Conservation (phyloP, 345 rosid species). For the Reutealis trisperma region DNA sequence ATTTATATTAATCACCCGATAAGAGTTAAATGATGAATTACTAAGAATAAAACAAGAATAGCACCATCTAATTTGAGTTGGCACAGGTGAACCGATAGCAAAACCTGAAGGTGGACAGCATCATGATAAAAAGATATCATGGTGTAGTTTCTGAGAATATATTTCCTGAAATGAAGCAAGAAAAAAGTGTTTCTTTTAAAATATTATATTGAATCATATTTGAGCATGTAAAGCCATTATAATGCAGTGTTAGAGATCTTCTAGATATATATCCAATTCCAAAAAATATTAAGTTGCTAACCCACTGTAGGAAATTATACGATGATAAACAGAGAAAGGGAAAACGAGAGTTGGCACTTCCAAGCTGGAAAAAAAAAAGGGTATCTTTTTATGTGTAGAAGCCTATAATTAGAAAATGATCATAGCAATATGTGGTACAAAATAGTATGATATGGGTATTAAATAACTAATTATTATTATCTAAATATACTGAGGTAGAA, state of each 20-base stretch:
- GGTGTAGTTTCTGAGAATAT: constrained; percentile 56
- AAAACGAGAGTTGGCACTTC: background rate
- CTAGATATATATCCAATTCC: background rate
- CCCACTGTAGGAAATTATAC: background rate
- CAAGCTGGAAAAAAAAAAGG: background rate
- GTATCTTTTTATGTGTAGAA: background rate
- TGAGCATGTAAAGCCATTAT: background rate
- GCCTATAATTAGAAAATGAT: background rate
- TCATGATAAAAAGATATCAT: constrained; percentile 69
- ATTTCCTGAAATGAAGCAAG: constrained; percentile 58
- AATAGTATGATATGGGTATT: background rate
- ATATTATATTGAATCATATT: background rate
- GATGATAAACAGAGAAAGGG: background rate
- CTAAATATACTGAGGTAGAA: background rate
- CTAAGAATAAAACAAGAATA: background rate
- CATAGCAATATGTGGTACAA: background rate
- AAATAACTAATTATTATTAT: background rate
- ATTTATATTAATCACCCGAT: background rate
- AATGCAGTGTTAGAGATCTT: background rate
- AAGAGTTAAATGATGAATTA: background rate
- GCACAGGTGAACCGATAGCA: constrained; percentile 7
- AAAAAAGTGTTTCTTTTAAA: constrained; percentile 9
- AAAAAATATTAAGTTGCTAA: background rate
- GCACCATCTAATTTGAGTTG: constrained; percentile 1
- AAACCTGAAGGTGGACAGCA: constrained; percentile 72